Evolutionary conservation across 1,284 basidiomycete genomes (phyloP).

Genomic region (Microstroma glucosiphilum): DNA sequence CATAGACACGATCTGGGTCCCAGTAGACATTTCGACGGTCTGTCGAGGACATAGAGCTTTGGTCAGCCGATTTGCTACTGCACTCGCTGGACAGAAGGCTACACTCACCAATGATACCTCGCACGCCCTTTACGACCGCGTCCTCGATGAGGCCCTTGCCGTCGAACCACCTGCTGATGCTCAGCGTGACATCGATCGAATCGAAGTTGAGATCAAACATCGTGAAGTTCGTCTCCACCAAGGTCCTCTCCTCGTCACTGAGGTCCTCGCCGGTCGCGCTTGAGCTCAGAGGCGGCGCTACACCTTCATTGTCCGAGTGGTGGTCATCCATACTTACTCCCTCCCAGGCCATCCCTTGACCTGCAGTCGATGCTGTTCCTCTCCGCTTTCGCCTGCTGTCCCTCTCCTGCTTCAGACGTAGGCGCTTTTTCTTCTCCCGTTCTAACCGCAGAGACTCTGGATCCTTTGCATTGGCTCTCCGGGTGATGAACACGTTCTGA

Average conservation of each 20-base stretch:
- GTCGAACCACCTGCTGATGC: conserved; percentile 84
- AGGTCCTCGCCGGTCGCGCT: conserved; percentile 33
- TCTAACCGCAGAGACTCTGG: conserved; percentile 30
- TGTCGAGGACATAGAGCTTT: conserved; percentile 45
- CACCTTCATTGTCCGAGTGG: conserved; percentile 22
- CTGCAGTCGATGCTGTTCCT: conserved; percentile 25
- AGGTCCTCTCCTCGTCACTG: conserved; percentile 22
- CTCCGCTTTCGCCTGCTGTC: conserved; percentile 5
- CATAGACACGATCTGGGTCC: conserved; percentile 70
- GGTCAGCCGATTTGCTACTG: conserved; percentile 1
- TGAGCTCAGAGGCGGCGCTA: conserved; percentile 39
- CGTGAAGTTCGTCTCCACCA: conserved; percentile 44
- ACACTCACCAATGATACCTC: conserved; percentile 73
- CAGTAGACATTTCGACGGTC: conserved; percentile 84
- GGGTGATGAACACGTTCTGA: conserved; percentile 90
- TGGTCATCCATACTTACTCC: conserved; percentile 38
- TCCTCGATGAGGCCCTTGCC: conserved; percentile 88
- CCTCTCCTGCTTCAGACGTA: conserved; percentile 1
- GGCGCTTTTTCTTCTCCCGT: conserved; percentile 3
- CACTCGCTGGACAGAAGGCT: conserved; percentile 29
- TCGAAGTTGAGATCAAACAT: conserved; percentile 56
- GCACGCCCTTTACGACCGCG: conserved; percentile 84
- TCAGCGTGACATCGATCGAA: conserved; percentile 92
- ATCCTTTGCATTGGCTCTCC: conserved; percentile 58
- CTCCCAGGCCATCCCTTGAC: conserved; percentile 45